Percentiles rank a stretch among this genome's conserved stretches.
phyloP scores from a whole-genome alignment of 495 filamentous ascomycete species.

The Mycothermus thermophilus region DNA sequence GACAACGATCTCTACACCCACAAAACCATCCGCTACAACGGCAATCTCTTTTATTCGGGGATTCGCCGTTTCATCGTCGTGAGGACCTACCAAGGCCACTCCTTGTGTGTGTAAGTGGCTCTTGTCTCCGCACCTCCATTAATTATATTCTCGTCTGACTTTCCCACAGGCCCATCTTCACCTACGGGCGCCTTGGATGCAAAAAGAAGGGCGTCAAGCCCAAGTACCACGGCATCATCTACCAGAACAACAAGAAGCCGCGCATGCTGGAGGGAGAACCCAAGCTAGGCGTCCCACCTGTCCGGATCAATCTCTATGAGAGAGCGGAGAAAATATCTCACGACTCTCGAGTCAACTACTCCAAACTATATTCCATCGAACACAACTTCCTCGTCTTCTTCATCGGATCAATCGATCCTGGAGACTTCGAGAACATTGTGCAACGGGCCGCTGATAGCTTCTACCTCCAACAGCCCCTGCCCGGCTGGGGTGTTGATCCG shows the following conservation, averaged over 20 bases:
- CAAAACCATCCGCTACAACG: too few relatives aligned
- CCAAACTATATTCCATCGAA: constrained; percentile 34
- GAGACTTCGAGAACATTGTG: constrained; percentile 24
- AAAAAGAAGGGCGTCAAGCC: constrained; percentile 33
- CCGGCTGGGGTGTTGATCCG: not conserved
- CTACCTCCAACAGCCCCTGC: constrained; percentile 28
- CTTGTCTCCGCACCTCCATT: too few relatives aligned
- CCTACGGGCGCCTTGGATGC: constrained; percentile 31
- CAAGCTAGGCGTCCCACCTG: constrained; percentile 26
- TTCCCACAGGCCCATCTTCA: constrained; percentile 35
- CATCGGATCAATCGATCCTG: constrained; percentile 21
- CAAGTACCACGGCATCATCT: constrained; percentile 32
- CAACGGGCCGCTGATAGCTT: constrained; percentile 29
- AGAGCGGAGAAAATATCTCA: constrained; percentile 25
- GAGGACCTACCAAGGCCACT: constrained; percentile 32
- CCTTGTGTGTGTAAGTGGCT: constrained; percentile 34
- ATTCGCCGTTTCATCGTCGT: constrained; percentile 36
- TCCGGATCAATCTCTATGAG: constrained; percentile 20
- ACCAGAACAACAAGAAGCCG: constrained; percentile 17
- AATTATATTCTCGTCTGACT: too few relatives aligned
- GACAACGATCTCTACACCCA: too few relatives aligned
- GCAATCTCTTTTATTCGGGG: too few relatives aligned
- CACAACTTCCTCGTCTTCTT: constrained; percentile 36
- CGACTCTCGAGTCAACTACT: constrained; percentile 35
- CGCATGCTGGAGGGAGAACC: constrained; percentile 24